These are phyloP conservation scores for Aspergillus ellipticus DNA, from an alignment of 495 filamentous ascomycete species.

Conservation along the genomic window DNA sequence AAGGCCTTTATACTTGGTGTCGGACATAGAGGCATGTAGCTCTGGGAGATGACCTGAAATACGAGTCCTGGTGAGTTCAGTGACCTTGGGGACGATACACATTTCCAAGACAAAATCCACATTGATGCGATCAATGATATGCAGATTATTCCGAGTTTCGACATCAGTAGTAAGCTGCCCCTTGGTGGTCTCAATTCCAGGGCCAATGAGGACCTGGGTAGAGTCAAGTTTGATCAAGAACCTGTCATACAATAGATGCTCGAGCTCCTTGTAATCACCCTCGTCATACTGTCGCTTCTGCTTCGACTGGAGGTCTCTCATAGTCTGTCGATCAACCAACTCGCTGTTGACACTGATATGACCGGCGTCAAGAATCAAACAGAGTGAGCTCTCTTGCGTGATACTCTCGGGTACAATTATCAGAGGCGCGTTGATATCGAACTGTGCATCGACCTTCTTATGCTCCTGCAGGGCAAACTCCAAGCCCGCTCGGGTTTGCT, in stretches of 20 bases:
- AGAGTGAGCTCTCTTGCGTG: constrained; percentile 71
- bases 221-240: constrained; percentile 88
- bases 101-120: constrained; percentile 89
- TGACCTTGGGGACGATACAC: constrained; percentile 90
- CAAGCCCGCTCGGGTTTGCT: constrained; percentile 91
- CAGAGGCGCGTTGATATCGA: constrained; percentile 91
- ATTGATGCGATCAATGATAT: constrained; percentile 94
- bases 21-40: constrained; percentile 84
- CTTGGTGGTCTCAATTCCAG: constrained; percentile 87
- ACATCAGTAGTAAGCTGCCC: constrained; percentile 71
- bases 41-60: constrained; percentile 90
- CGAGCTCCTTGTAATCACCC: constrained; percentile 79
- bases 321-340: constrained; percentile 81
- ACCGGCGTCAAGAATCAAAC: constrained; percentile 92
- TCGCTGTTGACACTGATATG: constrained; percentile 92
- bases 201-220: constrained; percentile 91
- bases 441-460: constrained; percentile 93
- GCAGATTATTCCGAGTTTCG: constrained; percentile 68
- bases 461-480: constrained; percentile 96
- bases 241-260: constrained; percentile 92
- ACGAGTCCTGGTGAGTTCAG: constrained; percentile 87
- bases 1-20: constrained; percentile 90
- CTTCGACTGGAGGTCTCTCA: constrained; percentile 85
- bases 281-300: constrained; percentile 85
- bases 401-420: constrained; percentile 96